Evolutionary conservation across 371 early-diverging fungal genomes (phyloP).

Genomic region (Haplosporangium sp.): DNA sequence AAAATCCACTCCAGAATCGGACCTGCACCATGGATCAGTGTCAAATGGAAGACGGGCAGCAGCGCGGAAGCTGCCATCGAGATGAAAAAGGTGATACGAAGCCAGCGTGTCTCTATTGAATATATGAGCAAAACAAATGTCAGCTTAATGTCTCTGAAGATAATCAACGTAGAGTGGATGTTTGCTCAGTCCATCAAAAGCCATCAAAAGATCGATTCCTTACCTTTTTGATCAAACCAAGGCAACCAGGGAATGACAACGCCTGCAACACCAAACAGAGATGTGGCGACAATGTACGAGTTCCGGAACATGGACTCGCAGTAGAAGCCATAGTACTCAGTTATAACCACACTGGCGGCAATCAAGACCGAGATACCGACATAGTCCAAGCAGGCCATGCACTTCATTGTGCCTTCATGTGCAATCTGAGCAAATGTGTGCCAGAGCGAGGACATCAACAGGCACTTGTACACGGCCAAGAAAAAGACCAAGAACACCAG

Average conservation of each 20-base stretch:
- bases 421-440: conserved; percentile 68
- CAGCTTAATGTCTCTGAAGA: not conserved
- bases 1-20: conserved; percentile 60
- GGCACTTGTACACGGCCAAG: conserved; percentile 70
- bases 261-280: conserved; percentile 67
- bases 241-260: conserved; percentile 64
- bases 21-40: conserved; percentile 58
- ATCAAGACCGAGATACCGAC: conserved; percentile 78
- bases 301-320: conserved; percentile 59
- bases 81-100: conserved; percentile 71
- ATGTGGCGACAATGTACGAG: conserved; percentile 66
- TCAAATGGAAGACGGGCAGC: conserved; percentile 68
- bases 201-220: conserved; percentile 3
- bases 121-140: not conserved
- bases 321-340: conserved; percentile 76
- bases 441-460: conserved; percentile 75
- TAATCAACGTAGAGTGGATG: not conserved
- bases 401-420: conserved; percentile 66
- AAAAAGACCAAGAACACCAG: conserved; percentile 69
- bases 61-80: conserved; percentile 70
- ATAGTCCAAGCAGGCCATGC: conserved; percentile 76
- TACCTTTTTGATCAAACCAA: conserved; percentile 56
- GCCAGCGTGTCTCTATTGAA: conserved; percentile 52
- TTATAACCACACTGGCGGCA: conserved; percentile 69
- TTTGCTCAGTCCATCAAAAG: not conserved